Conservation (phyloP, 2,329 filamentous ascomycete genomes). For the Magnaporthales sp. region DNA sequence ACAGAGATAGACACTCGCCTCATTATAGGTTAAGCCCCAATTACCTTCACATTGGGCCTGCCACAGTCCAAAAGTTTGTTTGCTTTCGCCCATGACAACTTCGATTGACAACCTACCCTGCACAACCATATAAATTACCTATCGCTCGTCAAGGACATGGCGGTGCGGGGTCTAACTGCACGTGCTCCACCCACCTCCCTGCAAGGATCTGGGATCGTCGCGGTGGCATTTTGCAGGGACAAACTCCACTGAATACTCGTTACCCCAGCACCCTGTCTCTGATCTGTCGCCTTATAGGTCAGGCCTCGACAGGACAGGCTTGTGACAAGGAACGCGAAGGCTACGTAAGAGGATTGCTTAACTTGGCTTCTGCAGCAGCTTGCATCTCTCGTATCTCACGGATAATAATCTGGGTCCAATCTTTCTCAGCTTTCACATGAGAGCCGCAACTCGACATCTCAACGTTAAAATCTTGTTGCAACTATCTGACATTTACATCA, state of each 20-base stretch:
- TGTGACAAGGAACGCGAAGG: background rate
- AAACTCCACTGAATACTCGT: background rate
- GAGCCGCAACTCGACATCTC: background rate
- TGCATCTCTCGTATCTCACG: background rate
- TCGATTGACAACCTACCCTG: background rate
- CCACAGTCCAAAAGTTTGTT: background rate
- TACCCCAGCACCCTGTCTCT: background rate
- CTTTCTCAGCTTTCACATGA: slow-evolving; percentile 2
- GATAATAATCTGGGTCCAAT: background rate
- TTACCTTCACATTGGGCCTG: background rate
- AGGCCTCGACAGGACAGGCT: background rate
- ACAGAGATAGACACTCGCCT: too few species aligned
- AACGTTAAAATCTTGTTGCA: background rate
- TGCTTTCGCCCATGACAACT: background rate
- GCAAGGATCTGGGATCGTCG: background rate
- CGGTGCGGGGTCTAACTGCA: background rate
- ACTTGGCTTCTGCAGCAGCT: background rate
- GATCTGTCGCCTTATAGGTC: slow-evolving; percentile 1
- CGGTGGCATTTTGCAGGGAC: background rate
- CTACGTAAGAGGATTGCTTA: background rate
- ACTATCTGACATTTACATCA: background rate
- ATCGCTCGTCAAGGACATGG: background rate
- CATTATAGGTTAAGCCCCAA: background rate
- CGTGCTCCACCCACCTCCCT: background rate
- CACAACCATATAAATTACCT: background rate